Percentiles rank a stretch among this genome's conserved stretches.
Evolutionary conservation across 2,329 filamentous ascomycete genomes (phyloP).

Genomic region (Talaromyces verruculosus): DNA sequence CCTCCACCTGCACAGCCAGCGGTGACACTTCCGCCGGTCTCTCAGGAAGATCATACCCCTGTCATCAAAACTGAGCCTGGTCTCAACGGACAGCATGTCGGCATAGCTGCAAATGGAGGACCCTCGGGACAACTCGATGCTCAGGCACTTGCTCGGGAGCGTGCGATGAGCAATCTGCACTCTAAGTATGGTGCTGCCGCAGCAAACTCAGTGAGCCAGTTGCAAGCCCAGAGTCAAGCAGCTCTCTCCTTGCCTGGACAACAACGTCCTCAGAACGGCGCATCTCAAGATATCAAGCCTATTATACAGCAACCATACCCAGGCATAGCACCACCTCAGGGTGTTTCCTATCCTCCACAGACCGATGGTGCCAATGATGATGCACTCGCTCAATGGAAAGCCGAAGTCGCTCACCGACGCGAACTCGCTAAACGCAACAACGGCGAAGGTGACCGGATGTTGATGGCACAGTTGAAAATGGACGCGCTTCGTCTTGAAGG

Average conservation of each 20-base stretch:
- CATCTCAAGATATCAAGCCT: conserved; percentile 45
- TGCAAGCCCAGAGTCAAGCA: conserved; percentile 44
- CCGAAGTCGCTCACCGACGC: conserved; percentile 46
- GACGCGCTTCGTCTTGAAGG: conserved; percentile 46
- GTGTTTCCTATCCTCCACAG: conserved; percentile 57
- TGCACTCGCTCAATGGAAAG: conserved; percentile 56
- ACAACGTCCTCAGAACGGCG: conserved; percentile 36
- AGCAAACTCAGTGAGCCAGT: conserved; percentile 44
- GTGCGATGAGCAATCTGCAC: conserved; percentile 53
- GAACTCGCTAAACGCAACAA: conserved; percentile 39
- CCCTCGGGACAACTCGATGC: conserved; percentile 40
- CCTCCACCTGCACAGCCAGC: conserved; percentile 34
- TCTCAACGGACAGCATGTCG: conserved; percentile 37
- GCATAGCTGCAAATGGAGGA: conserved; percentile 39
- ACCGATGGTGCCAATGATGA: conserved; percentile 68
- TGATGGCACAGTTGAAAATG: conserved; percentile 45
- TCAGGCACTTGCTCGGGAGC: conserved; percentile 53
- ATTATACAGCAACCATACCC: conserved; percentile 37
- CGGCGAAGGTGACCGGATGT: conserved; percentile 39
- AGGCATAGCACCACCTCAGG: conserved; percentile 40
- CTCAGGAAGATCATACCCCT: conserved; percentile 27
- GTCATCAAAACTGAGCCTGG: conserved; percentile 57
- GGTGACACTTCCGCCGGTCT: conserved; percentile 29
- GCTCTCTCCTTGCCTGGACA: conserved; percentile 38
- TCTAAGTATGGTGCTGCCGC: conserved; percentile 48